Evolutionary conservation across 2,329 filamentous ascomycete species (phyloP).

Genomic region (Phyllosticta ampelicida): DNA sequence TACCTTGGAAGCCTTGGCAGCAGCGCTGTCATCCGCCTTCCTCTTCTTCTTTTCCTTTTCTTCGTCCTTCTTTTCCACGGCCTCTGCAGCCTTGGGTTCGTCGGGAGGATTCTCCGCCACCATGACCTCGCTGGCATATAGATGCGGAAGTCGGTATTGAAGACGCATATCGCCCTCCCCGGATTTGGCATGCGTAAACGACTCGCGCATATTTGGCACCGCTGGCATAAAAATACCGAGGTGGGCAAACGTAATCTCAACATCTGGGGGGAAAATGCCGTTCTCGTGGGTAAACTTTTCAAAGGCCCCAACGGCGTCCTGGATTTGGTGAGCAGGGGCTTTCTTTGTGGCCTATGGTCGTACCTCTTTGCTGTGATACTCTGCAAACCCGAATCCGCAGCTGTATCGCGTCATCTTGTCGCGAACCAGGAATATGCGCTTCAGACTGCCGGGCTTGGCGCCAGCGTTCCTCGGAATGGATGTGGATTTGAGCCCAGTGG

Average conservation of each 20-base stretch:
- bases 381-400: conserved; percentile 74
- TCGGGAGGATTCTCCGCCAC: conserved; percentile 7
- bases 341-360: neutral
- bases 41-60: conserved; percentile 8
- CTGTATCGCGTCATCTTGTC: conserved; percentile 61
- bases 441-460: conserved; percentile 62
- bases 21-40: conserved; percentile 2
- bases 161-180: conserved; percentile 4
- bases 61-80: neutral
- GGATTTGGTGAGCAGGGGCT: neutral
- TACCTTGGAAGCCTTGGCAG: neutral
- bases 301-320: conserved; percentile 63
- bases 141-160: conserved; percentile 4
- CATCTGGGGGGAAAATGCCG: conserved; percentile 12
- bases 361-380: conserved; percentile 62
- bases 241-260: conserved; percentile 2
- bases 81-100: neutral
- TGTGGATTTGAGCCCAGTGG: conserved; percentile 30
- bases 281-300: conserved; percentile 41
- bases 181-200: conserved; percentile 1
- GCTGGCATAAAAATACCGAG: conserved; percentile 9
- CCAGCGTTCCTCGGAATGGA: conserved; percentile 53
- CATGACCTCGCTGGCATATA: conserved; percentile 2
- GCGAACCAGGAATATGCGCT: conserved; percentile 65
- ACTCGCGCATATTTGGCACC: neutral